phyloP scores from a whole-genome alignment of 441 rosid species.

The Pelargonium myrrhifolium region DNA sequence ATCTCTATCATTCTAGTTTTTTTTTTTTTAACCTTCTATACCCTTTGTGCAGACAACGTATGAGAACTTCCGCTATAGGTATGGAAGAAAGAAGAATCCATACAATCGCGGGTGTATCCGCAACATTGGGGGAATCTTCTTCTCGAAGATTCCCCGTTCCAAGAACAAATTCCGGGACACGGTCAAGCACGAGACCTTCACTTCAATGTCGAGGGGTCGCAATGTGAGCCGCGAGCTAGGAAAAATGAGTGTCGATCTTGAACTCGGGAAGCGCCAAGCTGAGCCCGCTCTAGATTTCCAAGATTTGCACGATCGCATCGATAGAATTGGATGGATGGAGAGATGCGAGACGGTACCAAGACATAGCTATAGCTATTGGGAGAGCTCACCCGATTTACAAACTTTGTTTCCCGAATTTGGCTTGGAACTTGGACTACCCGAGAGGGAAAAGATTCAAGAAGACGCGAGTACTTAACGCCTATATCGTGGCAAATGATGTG shows the following conservation, averaged over 20 bases:
- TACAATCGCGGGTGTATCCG: constrained; percentile 41
- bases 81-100: constrained; percentile 52
- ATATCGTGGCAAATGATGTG: no score
- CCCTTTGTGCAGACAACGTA: no score
- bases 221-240: constrained; percentile 34
- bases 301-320: constrained; percentile 47
- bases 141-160: constrained; percentile 48
- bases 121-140: constrained; percentile 38
- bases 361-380: constrained; percentile 7
- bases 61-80: constrained; percentile 61
- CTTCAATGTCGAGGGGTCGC: constrained; percentile 25
- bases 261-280: constrained; percentile 43
- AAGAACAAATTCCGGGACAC: constrained; percentile 46
- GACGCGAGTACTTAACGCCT: no score
- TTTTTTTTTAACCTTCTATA: no score
- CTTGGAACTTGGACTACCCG: no score
- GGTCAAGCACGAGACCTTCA: constrained; percentile 27
- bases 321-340: constrained; percentile 38
- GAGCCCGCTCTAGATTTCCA: constrained; percentile 53
- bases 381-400: no score
- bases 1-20: no score
- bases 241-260: constrained; percentile 36
- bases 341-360: constrained; percentile 43
- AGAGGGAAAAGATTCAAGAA: no score
- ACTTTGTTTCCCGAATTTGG: no score